A percentile compares a stretch with the other conserved stretches of the same genome.
Conservation (phyloP, 2,329 filamentous ascomycete species). For the Pseudogymnoascus sp. region DNA sequence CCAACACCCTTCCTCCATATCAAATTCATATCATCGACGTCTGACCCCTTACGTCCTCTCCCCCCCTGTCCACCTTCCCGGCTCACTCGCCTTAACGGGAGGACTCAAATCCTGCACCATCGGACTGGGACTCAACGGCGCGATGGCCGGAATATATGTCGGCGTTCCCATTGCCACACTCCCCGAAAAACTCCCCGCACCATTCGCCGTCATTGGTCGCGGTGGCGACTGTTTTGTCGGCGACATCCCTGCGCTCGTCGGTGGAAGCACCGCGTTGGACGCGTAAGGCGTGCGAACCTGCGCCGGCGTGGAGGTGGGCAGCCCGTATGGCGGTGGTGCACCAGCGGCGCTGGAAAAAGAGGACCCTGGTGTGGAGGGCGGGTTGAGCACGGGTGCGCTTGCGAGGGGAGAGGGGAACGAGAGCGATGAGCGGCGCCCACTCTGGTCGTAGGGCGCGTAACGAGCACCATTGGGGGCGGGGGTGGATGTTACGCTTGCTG, state of each 20-base stretch:
- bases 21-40: neutral
- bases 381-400: constrained; percentile 26
- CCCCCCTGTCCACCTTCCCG: neutral
- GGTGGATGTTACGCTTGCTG: constrained; percentile 9
- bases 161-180: constrained; percentile 21
- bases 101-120: constrained; percentile 53
- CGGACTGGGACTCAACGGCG: constrained; percentile 52
- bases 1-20: neutral
- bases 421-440: constrained; percentile 24
- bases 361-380: constrained; percentile 16
- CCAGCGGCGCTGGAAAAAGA: constrained; percentile 17
- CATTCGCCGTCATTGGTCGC: constrained; percentile 25
- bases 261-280: constrained; percentile 21
- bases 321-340: constrained; percentile 16
- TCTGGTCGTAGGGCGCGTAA: constrained; percentile 14
- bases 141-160: constrained; percentile 51
- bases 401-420: constrained; percentile 28
- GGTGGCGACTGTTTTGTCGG: constrained; percentile 41
- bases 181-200: constrained; percentile 20
- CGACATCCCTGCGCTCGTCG: constrained; percentile 36
- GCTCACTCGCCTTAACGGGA: constrained; percentile 45
- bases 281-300: constrained; percentile 16
- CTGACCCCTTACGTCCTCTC: neutral
- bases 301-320: constrained; percentile 15
- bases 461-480: neutral